Conservation (phyloP, 352 stramenopile species). For the Pythium vanterpoolii region DNA sequence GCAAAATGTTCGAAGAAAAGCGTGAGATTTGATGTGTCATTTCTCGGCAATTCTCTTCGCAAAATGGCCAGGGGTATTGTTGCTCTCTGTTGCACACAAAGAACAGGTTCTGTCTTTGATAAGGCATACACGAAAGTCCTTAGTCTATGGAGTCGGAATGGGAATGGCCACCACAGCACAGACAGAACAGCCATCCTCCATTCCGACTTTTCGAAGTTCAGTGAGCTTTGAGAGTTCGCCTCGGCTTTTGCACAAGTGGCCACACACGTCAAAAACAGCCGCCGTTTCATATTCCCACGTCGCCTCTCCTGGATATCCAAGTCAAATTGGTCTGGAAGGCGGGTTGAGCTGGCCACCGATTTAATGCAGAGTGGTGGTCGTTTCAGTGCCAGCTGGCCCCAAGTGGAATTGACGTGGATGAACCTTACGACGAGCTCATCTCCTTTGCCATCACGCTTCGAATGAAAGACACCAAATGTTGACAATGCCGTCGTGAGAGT, state of each 20-base stretch:
- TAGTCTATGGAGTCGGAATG: no score
- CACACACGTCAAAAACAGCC: neutral
- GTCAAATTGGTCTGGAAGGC: neutral
- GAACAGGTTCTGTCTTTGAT: neutral
- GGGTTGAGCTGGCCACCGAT: neutral
- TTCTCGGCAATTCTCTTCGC: neutral
- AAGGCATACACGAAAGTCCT: no score
- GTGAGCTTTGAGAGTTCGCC: no score
- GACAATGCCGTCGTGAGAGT: neutral
- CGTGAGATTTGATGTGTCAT: no score
- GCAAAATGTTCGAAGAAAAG: no score
- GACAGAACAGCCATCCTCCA: no score
- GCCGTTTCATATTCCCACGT: neutral
- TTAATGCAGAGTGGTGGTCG: neutral
- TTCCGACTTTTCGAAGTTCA: no score
- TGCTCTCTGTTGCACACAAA: neutral
- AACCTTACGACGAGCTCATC: constrained; percentile 2
- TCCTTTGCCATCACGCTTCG: neutral
- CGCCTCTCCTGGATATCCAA: neutral
- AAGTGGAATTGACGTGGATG: neutral
- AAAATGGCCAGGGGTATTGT: neutral
- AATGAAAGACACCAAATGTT: neutral
- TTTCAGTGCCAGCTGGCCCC: neutral
- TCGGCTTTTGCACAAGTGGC: neutral
- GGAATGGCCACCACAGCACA: no score